Evolutionary conservation across 257 asterid species (phyloP), one percentile per base, ranked within the genome.

Genomic region (Scutellaria minor): DNA sequence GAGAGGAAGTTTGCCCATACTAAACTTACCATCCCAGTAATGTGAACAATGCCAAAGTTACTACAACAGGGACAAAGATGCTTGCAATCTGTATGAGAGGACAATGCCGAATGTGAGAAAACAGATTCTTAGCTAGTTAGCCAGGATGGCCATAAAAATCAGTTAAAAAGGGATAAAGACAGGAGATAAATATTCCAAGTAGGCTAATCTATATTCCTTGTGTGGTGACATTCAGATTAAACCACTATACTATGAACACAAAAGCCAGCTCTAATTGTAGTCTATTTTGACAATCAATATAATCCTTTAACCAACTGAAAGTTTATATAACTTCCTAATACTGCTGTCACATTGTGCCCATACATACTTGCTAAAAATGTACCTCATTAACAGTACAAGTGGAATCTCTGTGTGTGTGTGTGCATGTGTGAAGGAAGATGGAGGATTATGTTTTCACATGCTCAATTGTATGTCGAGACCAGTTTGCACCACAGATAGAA

Each of bases 1-100:
- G 31, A 42, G 18, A 15, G 11, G 8, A 74, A 35, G 53, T 64
- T 22, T 6, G 39, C 59, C 15, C 5, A 13, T 46, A 72, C 69
- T 14, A 66, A 27, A 71, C 97, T 83, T 82, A 92, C 98, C 98
- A 93, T 83, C 93, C 95, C 54, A 90, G 79, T 22, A 93, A 83
- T 64, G 98, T 93, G 71, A 93, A 39, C 31, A 90, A 61, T 66
- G 90, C 82, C 85, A 91, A 15, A 63, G 84, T 62, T 31, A 93
- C 79, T 37, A 93, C 97, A 20, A 78, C 53, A 24, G 98, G 98
- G 61, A 93, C 96, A 78, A 93, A 93, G 75, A 90, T 83, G 86
- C 98, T 90, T 51, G 98, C 97, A 68, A 93, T 70, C 98, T 93
- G 85, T 70, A 77, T 60, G 66, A 27, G 37, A 78, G 58, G 73